Evolutionary conservation across 805 yeast species (phyloP).

Genomic region (Jamesozyma lodderae): DNA sequence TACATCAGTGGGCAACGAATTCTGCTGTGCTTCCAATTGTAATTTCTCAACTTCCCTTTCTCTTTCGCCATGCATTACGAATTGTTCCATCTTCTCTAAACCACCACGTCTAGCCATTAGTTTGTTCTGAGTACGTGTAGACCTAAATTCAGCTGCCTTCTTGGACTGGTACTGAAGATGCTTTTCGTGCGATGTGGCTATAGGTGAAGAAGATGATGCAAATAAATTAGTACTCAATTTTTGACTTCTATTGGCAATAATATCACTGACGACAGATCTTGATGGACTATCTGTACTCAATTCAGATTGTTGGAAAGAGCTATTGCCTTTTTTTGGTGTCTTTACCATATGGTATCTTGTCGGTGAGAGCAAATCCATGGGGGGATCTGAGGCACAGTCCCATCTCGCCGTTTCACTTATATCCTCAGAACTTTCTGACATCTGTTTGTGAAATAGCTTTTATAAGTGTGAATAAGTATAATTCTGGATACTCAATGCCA

Average conservation of each 20-base stretch:
- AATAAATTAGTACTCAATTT: not conserved
- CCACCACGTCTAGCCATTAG: conserved; percentile 20
- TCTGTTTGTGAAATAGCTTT: no score
- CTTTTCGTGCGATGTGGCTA: not conserved
- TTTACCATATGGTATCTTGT: not conserved
- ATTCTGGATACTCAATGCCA: no score
- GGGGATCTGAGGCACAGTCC: not conserved
- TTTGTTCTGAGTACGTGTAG: not conserved
- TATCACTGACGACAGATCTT: conserved; percentile 2
- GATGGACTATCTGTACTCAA: not conserved
- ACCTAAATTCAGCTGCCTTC: not conserved
- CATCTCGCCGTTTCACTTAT: not conserved
- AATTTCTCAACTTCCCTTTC: conserved; percentile 10
- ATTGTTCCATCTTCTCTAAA: conserved; percentile 20
- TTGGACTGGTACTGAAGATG: not conserved
- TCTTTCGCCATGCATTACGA: conserved; percentile 20
- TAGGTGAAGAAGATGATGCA: not conserved
- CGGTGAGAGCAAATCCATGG: not conserved
- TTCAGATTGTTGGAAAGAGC: not conserved
- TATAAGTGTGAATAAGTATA: no score
- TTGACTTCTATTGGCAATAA: not conserved
- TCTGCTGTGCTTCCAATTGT: conserved; percentile 13
- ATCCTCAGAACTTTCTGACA: no score
- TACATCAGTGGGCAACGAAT: conserved; percentile 15
- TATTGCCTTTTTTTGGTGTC: no score